Conservation (phyloP, 2,329 filamentous ascomycete genomes). For the Aspergillus neotritici region DNA sequence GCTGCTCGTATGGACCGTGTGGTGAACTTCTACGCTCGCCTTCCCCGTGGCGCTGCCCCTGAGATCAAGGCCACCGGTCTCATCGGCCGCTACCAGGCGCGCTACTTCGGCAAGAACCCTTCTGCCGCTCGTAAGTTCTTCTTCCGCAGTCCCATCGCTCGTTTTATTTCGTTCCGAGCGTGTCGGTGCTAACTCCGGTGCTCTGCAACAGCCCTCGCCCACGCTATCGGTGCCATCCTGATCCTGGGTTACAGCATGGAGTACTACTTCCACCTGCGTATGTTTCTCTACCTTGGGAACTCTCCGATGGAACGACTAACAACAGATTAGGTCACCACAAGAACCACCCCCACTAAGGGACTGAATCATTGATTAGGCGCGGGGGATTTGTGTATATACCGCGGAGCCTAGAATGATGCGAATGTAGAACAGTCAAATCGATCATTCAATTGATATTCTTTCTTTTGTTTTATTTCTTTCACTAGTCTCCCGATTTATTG, state of each 20-base stretch:
- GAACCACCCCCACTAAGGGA: conserved; percentile 92
- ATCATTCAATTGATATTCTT: no score
- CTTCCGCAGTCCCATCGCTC: neutral
- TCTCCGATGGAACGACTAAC: conserved; percentile 4
- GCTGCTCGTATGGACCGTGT: conserved; percentile 96
- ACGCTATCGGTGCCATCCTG: conserved; percentile 73
- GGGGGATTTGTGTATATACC: conserved; percentile 39
- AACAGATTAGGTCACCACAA: conserved; percentile 83
- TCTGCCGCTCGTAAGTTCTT: conserved; percentile 73
- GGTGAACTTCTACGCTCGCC: conserved; percentile 97
- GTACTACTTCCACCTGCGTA: conserved; percentile 99
- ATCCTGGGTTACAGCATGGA: conserved; percentile 89
- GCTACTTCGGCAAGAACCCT: conserved; percentile 92
- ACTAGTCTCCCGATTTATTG: no score
- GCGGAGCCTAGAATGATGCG: conserved; percentile 27
- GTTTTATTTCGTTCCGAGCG: neutral
- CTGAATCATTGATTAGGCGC: conserved; percentile 14
- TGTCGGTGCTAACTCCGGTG: conserved; percentile 1
- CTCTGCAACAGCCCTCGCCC: conserved; percentile 66
- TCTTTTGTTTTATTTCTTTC: no score
- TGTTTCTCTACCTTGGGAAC: conserved; percentile 36
- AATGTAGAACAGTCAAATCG: conserved; percentile 23
- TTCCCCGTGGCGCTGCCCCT: conserved; percentile 86
- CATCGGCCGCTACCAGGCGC: conserved; percentile 75
- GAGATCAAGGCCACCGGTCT: conserved; percentile 75